Evolutionary conservation across 2,329 filamentous ascomycete species (phyloP), one percentile per base, ranked within the genome.

Genomic region (Didymella keratinophila): DNA sequence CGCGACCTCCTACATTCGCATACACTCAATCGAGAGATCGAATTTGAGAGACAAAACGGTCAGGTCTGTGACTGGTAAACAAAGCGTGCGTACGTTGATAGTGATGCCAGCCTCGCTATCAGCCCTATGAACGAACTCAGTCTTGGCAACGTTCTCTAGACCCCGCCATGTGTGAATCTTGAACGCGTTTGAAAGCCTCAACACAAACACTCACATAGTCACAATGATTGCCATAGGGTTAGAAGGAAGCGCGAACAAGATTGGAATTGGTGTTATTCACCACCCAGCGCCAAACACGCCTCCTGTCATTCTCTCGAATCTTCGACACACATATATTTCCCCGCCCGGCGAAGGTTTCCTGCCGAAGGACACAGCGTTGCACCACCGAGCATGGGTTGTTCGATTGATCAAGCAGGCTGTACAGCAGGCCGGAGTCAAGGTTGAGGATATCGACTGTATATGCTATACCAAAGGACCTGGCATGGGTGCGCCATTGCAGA

Each of bases 231-330:
- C 88, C 28, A 84, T 91, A 70, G 89, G 89, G 21, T 84, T 92
- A 75, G 95, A 99, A 82, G 94, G 95, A 77, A 97, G 92, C 56
- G 95, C 95, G 79, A 99, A 99, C 84, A 99, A 99, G 80, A 87
- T 99, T 51, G 95, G 94, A 67, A 89, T 98, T 58, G 95, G 95
- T 72, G 83, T 99, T 58, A 97, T 99, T 76, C 86, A 87, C 23
- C 95, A 98, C 81, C 83, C 87, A 3, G 70, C 80, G 62, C 72
- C 80, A 9, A 73, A 74, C 55, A 70, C 76, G 43, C 56, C 79
- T 69, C 77, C 80, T 27, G 80, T 83, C 59, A 75, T 99, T 74
- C 91, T 99, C 66, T 89, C 93, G 74, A 99, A 99, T 81, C 85
- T 99, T 66, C 90, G 95, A 53, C 91, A 98, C 81, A 99, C 95